Evolutionary conservation across 2,329 filamentous ascomycete species (phyloP).

Genomic region (Sarocladium strictum): DNA sequence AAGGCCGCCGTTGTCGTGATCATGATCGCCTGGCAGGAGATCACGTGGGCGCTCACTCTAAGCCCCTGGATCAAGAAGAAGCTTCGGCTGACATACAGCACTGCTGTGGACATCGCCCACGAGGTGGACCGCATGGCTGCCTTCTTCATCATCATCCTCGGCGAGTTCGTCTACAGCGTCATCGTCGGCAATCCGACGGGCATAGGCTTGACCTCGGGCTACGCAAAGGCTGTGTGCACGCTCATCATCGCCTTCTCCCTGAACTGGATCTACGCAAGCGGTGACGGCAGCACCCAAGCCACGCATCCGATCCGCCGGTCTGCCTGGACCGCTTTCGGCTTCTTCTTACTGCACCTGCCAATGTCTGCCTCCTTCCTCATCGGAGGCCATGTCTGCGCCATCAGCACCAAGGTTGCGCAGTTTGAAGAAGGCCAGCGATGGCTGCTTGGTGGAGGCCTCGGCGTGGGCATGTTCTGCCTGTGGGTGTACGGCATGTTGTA

Average conservation of each 20-base stretch:
- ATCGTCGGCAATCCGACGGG: constrained; percentile 41
- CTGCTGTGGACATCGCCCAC: constrained; percentile 42
- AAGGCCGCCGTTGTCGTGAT: constrained; percentile 38
- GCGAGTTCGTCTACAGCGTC: constrained; percentile 43
- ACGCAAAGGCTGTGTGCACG: constrained; percentile 40
- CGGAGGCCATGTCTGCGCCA: constrained; percentile 38
- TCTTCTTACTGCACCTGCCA: constrained; percentile 38
- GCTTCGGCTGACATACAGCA: constrained; percentile 37
- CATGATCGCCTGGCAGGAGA: constrained; percentile 35
- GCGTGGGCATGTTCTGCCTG: constrained; percentile 37
- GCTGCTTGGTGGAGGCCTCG: constrained; percentile 40
- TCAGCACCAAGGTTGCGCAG: constrained; percentile 29
- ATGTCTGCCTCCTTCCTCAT: constrained; percentile 39
- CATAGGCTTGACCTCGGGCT: constrained; percentile 35
- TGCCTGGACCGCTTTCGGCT: constrained; percentile 37
- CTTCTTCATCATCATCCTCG: constrained; percentile 47
- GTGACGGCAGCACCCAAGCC: constrained; percentile 36
- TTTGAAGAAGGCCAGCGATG: constrained; percentile 38
- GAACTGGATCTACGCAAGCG: constrained; percentile 44
- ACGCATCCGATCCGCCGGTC: constrained; percentile 40
- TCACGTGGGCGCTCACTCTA: constrained; percentile 36
- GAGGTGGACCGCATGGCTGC: constrained; percentile 44
- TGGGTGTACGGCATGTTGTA: constrained; percentile 35
- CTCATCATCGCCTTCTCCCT: constrained; percentile 43
- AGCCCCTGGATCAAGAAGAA: constrained; percentile 36